Evolutionary conservation across 306 rosid species (phyloP).

Genomic region (Psophocarpus tetragonolobus): DNA sequence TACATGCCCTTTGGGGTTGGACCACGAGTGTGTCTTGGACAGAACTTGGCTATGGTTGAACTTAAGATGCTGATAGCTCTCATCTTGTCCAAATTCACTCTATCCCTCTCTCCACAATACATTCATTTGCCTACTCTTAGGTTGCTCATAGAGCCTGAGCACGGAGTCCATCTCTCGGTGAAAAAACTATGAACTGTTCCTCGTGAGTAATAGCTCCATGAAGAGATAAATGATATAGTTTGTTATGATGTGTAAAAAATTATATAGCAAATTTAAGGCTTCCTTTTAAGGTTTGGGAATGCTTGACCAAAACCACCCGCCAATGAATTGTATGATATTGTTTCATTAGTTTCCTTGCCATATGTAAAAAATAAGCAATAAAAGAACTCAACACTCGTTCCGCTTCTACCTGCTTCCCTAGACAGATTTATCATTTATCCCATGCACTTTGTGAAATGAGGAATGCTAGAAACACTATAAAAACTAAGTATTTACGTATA

Average conservation of each 20-base stretch:
- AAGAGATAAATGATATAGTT: not conserved
- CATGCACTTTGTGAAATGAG: not conserved
- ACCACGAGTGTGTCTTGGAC: slow-evolving; percentile 46
- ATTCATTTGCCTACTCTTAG: slow-evolving; percentile 34
- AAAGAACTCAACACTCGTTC: not conserved
- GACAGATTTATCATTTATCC: not conserved
- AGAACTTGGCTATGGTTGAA: slow-evolving; percentile 41
- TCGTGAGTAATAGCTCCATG: not conserved
- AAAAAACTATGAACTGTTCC: slow-evolving; percentile 32
- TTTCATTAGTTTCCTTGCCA: not conserved
- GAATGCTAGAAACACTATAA: no score
- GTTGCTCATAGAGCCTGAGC: slow-evolving; percentile 38
- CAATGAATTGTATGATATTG: not conserved
- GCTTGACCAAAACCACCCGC: not conserved
- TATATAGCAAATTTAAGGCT: not conserved
- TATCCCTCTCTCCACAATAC: slow-evolving; percentile 45
- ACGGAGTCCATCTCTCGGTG: slow-evolving; percentile 45
- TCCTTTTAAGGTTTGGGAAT: not conserved
- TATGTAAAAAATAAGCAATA: not conserved
- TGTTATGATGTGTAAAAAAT: not conserved
- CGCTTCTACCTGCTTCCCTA: not conserved
- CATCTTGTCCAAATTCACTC: slow-evolving; percentile 45
- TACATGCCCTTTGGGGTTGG: slow-evolving; percentile 46
- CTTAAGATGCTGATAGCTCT: slow-evolving; percentile 41
- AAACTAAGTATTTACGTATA: not conserved